phyloP scores from a whole-genome alignment of 331 rosid genomes.

The Cucumis variabilis region DNA sequence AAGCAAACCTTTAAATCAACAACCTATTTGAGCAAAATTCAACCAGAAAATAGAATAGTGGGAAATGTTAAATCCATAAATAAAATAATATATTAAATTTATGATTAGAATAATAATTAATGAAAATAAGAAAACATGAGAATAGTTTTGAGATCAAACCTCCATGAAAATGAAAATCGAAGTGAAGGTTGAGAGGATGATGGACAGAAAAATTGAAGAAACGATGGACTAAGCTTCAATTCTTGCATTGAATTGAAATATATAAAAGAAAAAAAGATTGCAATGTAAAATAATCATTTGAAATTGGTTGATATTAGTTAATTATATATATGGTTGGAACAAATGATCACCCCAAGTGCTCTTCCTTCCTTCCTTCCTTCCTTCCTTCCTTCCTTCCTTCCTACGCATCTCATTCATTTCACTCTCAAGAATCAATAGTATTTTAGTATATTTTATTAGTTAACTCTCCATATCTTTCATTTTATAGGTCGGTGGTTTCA shows the following conservation, averaged over 20 bases:
- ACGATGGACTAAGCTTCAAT: background rate
- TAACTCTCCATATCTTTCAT: too few relatives aligned
- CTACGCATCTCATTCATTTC: background rate
- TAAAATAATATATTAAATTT: too few relatives aligned
- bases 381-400: too few relatives aligned
- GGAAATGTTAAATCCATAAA: background rate
- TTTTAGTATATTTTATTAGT: too few relatives aligned
- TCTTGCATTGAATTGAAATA: background rate
- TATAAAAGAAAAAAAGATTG: background rate
- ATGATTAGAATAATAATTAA: too few relatives aligned
- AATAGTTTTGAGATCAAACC: background rate
- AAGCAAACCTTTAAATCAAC: conserved; percentile 39
- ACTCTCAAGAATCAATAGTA: background rate
- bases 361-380: too few relatives aligned
- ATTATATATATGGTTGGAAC: background rate
- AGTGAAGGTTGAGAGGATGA: background rate
- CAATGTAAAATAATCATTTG: too few relatives aligned
- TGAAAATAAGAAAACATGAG: too few relatives aligned
- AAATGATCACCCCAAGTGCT: background rate
- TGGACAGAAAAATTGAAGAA: background rate
- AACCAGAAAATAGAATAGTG: background rate
- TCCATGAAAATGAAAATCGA: background rate
- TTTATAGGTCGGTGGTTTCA: too few relatives aligned
- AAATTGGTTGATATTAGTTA: too few relatives aligned
- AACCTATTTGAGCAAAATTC: background rate